Evolutionary conservation across 2,329 filamentous ascomycete species (phyloP), one percentile per base, ranked within the genome.

Genomic region (Neurospora sp.): DNA sequence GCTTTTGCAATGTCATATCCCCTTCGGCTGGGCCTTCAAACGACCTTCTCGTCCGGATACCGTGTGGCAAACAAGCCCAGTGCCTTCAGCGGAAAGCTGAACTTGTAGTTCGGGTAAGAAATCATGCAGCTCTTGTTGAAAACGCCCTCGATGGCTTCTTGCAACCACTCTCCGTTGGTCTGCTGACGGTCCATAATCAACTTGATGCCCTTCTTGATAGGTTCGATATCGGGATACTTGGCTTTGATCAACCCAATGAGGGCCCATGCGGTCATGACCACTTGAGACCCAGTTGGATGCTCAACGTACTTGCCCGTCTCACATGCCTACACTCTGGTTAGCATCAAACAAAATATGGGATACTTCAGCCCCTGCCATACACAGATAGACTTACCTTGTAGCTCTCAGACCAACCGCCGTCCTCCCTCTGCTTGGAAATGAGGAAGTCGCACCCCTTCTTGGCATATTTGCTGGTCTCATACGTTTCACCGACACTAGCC

Each of bases 111-210:
- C 62, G 95, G 95, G 78, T 99, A 99, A 0, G 93, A 96, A 74
- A 99, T 99, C 93, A 97, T 98, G 84, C 95, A 98, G 77, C 90
- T 96, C 84, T 97, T 97, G 82, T 99, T 99, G 82, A 99, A 99
- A 11, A 99, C 96, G 2, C 96, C 96, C 80, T 99, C 96, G 75
- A 99, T 98, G 0, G 91, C 90, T 80, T 98, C 96, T 78, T 97
- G 94, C 74, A 92, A 79, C 96, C 96, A 99, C 82, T 97, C 94
- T 40, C 96, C 96, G 77, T 97, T 97, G 2, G 84, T 78, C 79
- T 93, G 90, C 82, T 99, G 96, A 67, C 95, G 87, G 38, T 86
- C 82, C 89, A 97, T 95, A 72, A 99, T 87, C 75, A 99, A 83
- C 78, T 86, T 87, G 77, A 97, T 84, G 1, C 91, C 96, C 74